Evolutionary conservation across 1,284 basidiomycete species (phyloP).

Genomic region (Malassezia pachydermatis): DNA sequence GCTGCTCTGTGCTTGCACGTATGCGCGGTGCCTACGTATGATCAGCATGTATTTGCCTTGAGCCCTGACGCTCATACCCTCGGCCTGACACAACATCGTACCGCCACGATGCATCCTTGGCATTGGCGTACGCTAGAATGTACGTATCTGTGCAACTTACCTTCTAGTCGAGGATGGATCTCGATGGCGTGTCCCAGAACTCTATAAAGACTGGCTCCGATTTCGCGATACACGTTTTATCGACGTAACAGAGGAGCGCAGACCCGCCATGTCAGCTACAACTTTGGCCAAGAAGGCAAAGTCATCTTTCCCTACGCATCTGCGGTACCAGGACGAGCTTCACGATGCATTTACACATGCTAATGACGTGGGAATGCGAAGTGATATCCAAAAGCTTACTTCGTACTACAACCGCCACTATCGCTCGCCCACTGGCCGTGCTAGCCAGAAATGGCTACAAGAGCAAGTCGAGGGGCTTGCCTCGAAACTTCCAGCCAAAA

Average conservation of each 20-base stretch:
- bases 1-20: too few species aligned
- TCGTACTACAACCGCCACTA: slow-evolving; percentile 51
- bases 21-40: too few species aligned
- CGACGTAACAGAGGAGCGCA: slow-evolving; percentile 32
- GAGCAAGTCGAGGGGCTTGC: slow-evolving; percentile 22
- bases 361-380: slow-evolving; percentile 25
- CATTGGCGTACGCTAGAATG: slow-evolving; percentile 4
- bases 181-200: slow-evolving; percentile 15
- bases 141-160: neutral
- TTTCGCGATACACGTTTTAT: slow-evolving; percentile 28
- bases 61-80: too few species aligned
- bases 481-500: neutral
- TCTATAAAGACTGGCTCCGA: slow-evolving; percentile 30
- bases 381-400: slow-evolving; percentile 51
- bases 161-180: neutral
- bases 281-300: neutral
- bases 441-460: slow-evolving; percentile 67
- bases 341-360: slow-evolving; percentile 22
- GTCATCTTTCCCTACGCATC: slow-evolving; percentile 20
- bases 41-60: too few species aligned
- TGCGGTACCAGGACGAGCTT: slow-evolving; percentile 22
- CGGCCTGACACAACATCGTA: too few species aligned
- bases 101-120: too few species aligned
- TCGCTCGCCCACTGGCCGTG: slow-evolving; percentile 59
- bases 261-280: slow-evolving; percentile 7